phyloP scores from a whole-genome alignment of 2,329 filamentous ascomycete species.

The Pezicula radicicola region DNA sequence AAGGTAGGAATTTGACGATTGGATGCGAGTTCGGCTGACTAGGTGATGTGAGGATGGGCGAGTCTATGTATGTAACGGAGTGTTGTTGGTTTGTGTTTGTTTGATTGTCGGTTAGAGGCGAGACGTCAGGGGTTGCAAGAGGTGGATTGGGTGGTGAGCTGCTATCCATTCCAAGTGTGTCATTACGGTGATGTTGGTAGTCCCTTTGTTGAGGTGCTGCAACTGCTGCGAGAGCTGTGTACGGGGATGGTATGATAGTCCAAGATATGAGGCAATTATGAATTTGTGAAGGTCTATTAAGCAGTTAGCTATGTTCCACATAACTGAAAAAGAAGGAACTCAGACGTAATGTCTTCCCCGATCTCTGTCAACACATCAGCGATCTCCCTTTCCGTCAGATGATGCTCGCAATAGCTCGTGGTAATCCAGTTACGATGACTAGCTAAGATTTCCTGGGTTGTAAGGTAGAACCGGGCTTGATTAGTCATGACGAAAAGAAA shows the following conservation, averaged over 20 bases:
- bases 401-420: constrained; percentile 15
- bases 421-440: constrained; percentile 17
- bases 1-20: no score
- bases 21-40: no score
- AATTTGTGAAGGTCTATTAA: constrained; percentile 15
- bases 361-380: constrained; percentile 12
- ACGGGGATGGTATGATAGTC: constrained; percentile 6
- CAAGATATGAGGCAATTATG: constrained; percentile 15
- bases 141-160: background rate
- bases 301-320: constrained; percentile 2
- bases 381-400: constrained; percentile 18
- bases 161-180: no score
- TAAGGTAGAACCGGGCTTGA: constrained; percentile 10
- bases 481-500: background rate
- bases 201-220: background rate
- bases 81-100: no score
- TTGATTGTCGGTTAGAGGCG: no score
- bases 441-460: constrained; percentile 17
- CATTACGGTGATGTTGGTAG: background rate
- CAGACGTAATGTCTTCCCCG: constrained; percentile 16
- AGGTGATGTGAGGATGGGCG: no score
- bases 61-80: no score
- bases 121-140: no score
- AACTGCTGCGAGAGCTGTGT: background rate
- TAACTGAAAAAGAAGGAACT: background rate